These are phyloP conservation scores for Phytophthora niederhauseri DNA, from an alignment of 352 stramenopile species.

Conservation along the genomic window DNA sequence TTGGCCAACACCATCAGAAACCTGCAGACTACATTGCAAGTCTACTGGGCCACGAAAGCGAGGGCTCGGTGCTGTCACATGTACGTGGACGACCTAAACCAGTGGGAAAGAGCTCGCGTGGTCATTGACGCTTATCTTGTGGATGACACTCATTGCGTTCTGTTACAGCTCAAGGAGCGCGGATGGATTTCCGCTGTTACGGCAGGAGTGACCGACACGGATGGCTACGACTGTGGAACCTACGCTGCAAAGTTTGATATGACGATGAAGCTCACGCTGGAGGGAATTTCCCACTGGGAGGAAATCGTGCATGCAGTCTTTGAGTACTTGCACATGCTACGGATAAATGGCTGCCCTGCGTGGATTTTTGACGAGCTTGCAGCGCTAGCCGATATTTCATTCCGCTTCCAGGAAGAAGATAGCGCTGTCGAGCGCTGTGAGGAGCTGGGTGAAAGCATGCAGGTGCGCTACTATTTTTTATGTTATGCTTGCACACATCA, in stretches of 20 bases:
- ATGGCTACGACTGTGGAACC: slow-evolving; percentile 73
- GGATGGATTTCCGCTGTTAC: slow-evolving; percentile 82
- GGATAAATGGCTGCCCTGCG: slow-evolving; percentile 48
- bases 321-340: slow-evolving; percentile 71
- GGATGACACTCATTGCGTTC: neutral
- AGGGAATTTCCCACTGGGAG: slow-evolving; percentile 67
- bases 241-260: slow-evolving; percentile 74
- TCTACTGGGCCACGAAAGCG: slow-evolving; percentile 83
- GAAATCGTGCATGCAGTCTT: slow-evolving; percentile 68
- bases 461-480: slow-evolving; percentile 35
- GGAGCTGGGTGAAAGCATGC: slow-evolving; percentile 78
- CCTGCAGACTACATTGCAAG: slow-evolving; percentile 81
- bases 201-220: slow-evolving; percentile 71
- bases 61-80: slow-evolving; percentile 82
- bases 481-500: neutral
- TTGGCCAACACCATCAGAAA: slow-evolving; percentile 76
- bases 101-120: neutral
- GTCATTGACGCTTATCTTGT: neutral
- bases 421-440: slow-evolving; percentile 72
- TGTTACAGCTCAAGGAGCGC: slow-evolving; percentile 66
- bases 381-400: slow-evolving; percentile 71
- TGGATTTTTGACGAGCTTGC: slow-evolving; percentile 83
- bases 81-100: slow-evolving; percentile 37
- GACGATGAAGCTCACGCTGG: slow-evolving; percentile 72
- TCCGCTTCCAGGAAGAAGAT: slow-evolving; percentile 77